Evolutionary conservation across 2,329 filamentous ascomycete genomes (phyloP).

Genomic region (Aspergillus unguis): DNA sequence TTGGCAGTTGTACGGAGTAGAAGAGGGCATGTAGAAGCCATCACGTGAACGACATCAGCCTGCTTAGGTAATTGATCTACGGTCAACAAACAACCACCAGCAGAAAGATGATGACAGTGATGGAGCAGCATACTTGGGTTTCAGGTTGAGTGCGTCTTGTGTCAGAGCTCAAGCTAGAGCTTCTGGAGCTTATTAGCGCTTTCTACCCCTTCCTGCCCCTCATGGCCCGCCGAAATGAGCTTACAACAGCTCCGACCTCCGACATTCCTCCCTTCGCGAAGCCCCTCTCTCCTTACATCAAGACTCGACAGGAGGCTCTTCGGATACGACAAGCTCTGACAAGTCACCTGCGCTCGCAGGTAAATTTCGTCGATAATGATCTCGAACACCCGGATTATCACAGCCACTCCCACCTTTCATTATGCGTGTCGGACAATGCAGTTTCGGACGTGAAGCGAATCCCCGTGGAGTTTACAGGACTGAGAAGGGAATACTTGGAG

Average conservation of each 20-base stretch:
- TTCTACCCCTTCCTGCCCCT: not conserved
- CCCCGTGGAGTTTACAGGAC: constrained; percentile 40
- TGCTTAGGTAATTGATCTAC: constrained; percentile 8
- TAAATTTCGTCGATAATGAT: constrained; percentile 31
- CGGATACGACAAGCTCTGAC: constrained; percentile 41
- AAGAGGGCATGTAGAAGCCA: not conserved
- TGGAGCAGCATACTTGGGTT: constrained; percentile 2
- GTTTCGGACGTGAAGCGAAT: constrained; percentile 33
- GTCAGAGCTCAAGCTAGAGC: not conserved
- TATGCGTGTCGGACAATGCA: constrained; percentile 34
- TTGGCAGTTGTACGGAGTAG: no score
- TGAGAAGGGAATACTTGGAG: constrained; percentile 45
- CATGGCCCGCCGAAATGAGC: constrained; percentile 24
- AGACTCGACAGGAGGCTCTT: constrained; percentile 37
- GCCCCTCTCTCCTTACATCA: constrained; percentile 39
- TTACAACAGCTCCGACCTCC: constrained; percentile 15
- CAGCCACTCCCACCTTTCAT: constrained; percentile 32
- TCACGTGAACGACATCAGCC: constrained; percentile 5
- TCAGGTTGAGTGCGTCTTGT: constrained; percentile 7
- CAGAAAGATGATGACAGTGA: not conserved
- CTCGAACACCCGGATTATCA: constrained; percentile 18
- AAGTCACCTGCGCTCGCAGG: constrained; percentile 36
- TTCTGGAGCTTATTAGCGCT: constrained; percentile 1
- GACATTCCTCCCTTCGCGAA: constrained; percentile 36
- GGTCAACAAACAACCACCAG: constrained; percentile 5